A percentile compares a stretch with the other conserved stretches of the same genome.
Evolutionary conservation across 2,329 filamentous ascomycete genomes (phyloP).

Genomic region (Sclerotinia spermophila): DNA sequence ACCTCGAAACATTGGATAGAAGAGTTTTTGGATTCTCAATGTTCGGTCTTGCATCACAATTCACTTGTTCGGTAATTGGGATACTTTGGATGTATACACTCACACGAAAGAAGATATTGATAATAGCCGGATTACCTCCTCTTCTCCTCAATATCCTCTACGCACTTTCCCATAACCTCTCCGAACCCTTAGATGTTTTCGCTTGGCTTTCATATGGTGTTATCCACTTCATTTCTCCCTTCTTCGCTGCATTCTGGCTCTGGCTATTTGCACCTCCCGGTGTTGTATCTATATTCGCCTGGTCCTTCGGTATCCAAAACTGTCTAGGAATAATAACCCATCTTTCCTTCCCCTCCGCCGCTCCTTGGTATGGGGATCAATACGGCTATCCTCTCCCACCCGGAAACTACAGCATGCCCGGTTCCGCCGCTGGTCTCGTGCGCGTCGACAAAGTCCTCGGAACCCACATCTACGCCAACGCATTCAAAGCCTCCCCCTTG

Average conservation of each 20-base stretch:
- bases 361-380: conserved; percentile 92
- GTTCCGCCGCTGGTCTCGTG: conserved; percentile 81
- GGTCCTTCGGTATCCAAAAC: conserved; percentile 88
- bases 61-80: conserved; percentile 24
- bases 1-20: conserved; percentile 29
- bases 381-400: conserved; percentile 72
- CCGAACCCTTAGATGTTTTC: conserved; percentile 31
- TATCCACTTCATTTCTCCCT: conserved; percentile 81
- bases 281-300: conserved; percentile 77
- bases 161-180: conserved; percentile 68
- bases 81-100: conserved; percentile 33
- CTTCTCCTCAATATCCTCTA: conserved; percentile 70
- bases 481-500: conserved; percentile 82
- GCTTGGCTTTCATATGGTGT: conserved; percentile 88
- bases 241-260: conserved; percentile 71
- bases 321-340: conserved; percentile 82
- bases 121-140: conserved; percentile 30
- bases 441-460: conserved; percentile 84
- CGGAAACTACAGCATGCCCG: conserved; percentile 85
- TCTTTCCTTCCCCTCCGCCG: conserved; percentile 83
- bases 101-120: conserved; percentile 29
- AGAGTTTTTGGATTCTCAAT: conserved; percentile 29
- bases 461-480: conserved; percentile 85
- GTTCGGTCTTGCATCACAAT: conserved; percentile 28
- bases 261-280: conserved; percentile 87